Percentiles rank a stretch among this genome's conserved stretches.
phyloP scores from a whole-genome alignment of 208 protist genomes.

The Wallacemonas rigidus region DNA sequence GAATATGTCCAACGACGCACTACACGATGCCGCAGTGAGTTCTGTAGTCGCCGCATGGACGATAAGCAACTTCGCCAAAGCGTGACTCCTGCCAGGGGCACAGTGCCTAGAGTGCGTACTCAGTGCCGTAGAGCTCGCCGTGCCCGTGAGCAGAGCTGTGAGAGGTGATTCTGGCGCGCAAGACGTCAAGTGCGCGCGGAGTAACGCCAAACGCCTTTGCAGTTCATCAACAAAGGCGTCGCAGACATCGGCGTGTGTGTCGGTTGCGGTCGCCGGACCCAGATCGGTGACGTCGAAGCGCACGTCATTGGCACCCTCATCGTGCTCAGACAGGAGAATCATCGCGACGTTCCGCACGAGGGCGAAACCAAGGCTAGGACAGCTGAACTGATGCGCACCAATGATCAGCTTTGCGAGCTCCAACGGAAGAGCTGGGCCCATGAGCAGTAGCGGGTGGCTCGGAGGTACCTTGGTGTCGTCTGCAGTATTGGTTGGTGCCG shows the following conservation, averaged over 20 bases:
- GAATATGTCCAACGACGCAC: too few relatives aligned
- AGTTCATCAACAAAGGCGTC: neutral
- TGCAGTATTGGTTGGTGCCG: too few relatives aligned
- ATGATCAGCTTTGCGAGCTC: conserved; percentile 79
- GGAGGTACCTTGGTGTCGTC: neutral
- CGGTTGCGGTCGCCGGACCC: neutral
- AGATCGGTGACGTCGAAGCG: neutral
- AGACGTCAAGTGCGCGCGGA: neutral
- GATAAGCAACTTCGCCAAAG: neutral
- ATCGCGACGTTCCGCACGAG: conserved; percentile 16
- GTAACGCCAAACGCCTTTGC: neutral
- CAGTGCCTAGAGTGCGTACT: neutral
- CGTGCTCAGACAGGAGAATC: conserved; percentile 14
- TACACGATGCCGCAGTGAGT: neutral
- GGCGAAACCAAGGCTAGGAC: conserved; percentile 14
- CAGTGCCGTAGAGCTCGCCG: neutral
- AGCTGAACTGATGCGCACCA: conserved; percentile 51
- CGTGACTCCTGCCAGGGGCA: conserved; percentile 17
- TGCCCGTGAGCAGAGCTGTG: neutral
- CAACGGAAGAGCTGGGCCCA: conserved; percentile 45
- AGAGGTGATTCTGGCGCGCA: neutral
- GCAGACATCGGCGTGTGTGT: neutral
- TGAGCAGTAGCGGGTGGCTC: neutral
- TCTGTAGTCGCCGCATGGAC: neutral
- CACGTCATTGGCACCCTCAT: neutral